These are phyloP conservation scores for Zygoascus hellenicus DNA, from an alignment of 1,139 yeast species.

Conservation along the genomic window DNA sequence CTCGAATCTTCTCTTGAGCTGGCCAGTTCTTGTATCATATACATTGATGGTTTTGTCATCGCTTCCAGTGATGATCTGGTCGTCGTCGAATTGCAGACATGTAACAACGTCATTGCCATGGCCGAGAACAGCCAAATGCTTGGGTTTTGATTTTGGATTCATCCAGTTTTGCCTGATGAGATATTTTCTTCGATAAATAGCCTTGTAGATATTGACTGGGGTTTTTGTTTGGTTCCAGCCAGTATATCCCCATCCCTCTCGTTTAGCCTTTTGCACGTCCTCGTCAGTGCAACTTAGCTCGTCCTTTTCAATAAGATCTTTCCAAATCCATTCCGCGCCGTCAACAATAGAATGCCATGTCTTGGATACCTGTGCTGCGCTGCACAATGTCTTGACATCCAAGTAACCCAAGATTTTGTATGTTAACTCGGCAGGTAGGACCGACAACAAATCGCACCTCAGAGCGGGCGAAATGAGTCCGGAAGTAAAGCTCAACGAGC, in stretches of 20 bases:
- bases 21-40: slow-evolving; percentile 72
- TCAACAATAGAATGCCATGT: slow-evolving; percentile 64
- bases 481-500: slow-evolving; percentile 62
- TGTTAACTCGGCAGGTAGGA: slow-evolving; percentile 74
- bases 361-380: slow-evolving; percentile 59
- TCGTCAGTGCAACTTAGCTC: slow-evolving; percentile 22
- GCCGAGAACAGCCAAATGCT: slow-evolving; percentile 63
- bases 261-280: slow-evolving; percentile 30
- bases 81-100: slow-evolving; percentile 88
- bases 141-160: slow-evolving; percentile 66
- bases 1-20: slow-evolving; percentile 43
- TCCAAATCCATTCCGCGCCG: slow-evolving; percentile 44
- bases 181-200: slow-evolving; percentile 60
- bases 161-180: slow-evolving; percentile 77
- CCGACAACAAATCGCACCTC: slow-evolving; percentile 63
- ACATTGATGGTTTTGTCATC: slow-evolving; percentile 81
- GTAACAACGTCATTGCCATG: slow-evolving; percentile 84
- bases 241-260: slow-evolving; percentile 34
- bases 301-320: slow-evolving; percentile 32
- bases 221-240: slow-evolving; percentile 26
- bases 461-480: slow-evolving; percentile 55
- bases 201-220: slow-evolving; percentile 40
- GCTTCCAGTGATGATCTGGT: slow-evolving; percentile 86
- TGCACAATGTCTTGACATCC: slow-evolving; percentile 58
- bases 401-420: slow-evolving; percentile 60